Percentiles rank a stretch among this genome's conserved stretches.
phyloP scores from a whole-genome alignment of 257 asterid species.

The Solanum bulbocastanum region DNA sequence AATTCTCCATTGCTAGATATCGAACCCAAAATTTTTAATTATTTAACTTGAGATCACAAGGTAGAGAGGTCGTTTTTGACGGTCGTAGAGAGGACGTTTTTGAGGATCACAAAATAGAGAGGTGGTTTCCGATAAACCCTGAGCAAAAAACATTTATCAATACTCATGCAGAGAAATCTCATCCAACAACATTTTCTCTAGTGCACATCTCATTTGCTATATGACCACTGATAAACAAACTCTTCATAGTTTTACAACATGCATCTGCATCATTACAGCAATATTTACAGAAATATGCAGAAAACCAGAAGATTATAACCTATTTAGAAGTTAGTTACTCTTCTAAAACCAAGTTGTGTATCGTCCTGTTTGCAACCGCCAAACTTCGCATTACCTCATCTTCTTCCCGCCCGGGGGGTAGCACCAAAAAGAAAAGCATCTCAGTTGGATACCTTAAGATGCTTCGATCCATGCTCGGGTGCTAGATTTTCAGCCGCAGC shows the following conservation, averaged over 20 bases:
- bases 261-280: background rate
- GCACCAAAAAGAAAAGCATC: background rate
- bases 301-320: background rate
- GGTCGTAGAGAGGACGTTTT: background rate
- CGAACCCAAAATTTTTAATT: background rate
- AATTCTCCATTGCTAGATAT: background rate
- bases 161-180: background rate
- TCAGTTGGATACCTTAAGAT: slow-evolving; percentile 15
- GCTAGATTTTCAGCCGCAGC: slow-evolving; percentile 32
- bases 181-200: background rate
- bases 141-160: background rate
- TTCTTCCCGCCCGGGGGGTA: background rate
- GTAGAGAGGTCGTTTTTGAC: background rate
- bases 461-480: slow-evolving; percentile 24
- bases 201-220: background rate
- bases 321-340: background rate
- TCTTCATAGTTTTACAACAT: background rate
- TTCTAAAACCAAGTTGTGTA: background rate
- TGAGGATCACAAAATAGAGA: background rate
- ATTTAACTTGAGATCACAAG: background rate
- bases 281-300: background rate
- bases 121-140: background rate
- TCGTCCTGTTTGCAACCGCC: background rate
- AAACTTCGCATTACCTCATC: background rate
- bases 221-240: background rate